Evolutionary conservation across 257 asterid species (phyloP), one percentile per base, ranked within the genome.

Genomic region (Petunia axillaris): DNA sequence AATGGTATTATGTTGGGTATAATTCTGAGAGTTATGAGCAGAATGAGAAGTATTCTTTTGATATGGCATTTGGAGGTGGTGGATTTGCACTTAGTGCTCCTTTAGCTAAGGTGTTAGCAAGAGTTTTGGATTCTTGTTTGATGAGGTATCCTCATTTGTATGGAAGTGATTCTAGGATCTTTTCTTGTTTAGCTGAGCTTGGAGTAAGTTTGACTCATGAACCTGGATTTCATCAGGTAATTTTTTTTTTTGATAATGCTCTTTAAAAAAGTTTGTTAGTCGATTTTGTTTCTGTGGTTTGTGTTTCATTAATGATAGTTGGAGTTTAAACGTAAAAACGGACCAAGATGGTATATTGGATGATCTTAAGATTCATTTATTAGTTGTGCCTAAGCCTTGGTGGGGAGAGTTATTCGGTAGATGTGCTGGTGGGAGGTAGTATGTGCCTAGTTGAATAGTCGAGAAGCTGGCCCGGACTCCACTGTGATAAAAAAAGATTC

Each of bases 31-130:
- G 91, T 73, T 92, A 89, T 67, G 94, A 91, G 77, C 96, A 92
- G 83, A 93, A 92, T 77, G 93, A 87, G 81, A 90, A 89, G 75
- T 87, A 89, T 71, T 87, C 84, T 10, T 93, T 93, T 75, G 89
- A 77, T 40, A 91, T 93, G 98, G 98, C 97, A 38, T 93, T 79
- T 83, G 97, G 98, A 5, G 97, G 98, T 16, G 97, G 97, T 8
- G 98, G 98, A 14, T 91, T 85, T 81, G 98, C 89, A 1, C 81
- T 94, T 15, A 94, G 98, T 81, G 93, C 94, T 3, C 91, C 97
- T 4, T 80, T 94, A 84, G 97, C 91, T 11, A 84, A 87, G 87
- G 90, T 83, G 84, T 85, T 94, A 83, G 89, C 92, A 60, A 83
- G 88, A 84, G 90, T 91, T 65, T 83, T 94, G 25, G 95, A 86